Evolutionary conservation across 345 rosid species (phyloP), one percentile per base, ranked within the genome.

Genomic region (Bruguiera sexangula): DNA sequence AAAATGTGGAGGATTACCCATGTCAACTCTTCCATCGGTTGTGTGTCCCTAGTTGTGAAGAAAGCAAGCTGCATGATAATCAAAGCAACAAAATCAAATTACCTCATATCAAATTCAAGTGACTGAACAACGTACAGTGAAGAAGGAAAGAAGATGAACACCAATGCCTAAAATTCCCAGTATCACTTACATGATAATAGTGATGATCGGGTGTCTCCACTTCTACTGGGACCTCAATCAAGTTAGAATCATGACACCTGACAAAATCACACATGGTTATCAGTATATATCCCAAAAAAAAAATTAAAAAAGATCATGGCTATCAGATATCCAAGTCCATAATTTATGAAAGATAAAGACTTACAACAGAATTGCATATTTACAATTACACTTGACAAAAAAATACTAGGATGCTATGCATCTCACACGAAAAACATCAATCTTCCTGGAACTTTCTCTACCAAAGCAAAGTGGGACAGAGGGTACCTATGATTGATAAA

Each of bases 401-500:
- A 13, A 43, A 13, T 11, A 13, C 5, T 11, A 43, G 15, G 4
- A 3, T 43, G 5, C 50, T 43, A 43, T 13, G 50, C 50, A 43
- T 43, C 15, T 43, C 50, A 13, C 50, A 43, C 1, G 19, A 43
- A 2, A 43, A 56, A 56, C 30, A 56, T 56, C 60, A 21, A 56
- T 56, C 60, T 56, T 43, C 50, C 50, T 18, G 3, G 50, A 43
- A 43, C 18, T 43, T 43, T 13, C 50, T 11, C 18, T 43, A 43
- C 18, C 18, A 43, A 13, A 43, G 34, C 24, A 30, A 60, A 18
- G 4, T 5, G 15, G 2, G 20, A 19, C n/a, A 60, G 6, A 43
- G n/a, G 29, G 26, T 51, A 76, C 79, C 75, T 76, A 68, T 76
- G 79, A 46, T 76, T 76, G 66, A 76, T 54, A 60, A 76, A 76